Evolutionary conservation across 495 filamentous ascomycete species (phyloP), one percentile per base, ranked within the genome.

Genomic region (Aspergillus ostianus): DNA sequence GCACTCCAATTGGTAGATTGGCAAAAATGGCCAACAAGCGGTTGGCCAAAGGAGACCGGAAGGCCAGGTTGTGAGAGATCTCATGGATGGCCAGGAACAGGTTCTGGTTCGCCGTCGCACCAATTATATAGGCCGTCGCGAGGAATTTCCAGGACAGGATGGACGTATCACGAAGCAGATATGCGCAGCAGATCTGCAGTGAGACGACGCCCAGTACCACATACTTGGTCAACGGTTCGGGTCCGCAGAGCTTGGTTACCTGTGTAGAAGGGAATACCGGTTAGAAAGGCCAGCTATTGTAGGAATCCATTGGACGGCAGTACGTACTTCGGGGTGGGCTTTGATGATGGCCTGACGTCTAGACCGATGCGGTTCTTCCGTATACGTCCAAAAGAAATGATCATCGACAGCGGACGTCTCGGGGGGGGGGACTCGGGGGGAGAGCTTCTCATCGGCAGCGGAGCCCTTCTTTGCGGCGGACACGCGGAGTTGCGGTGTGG

Each of bases 61-160:
- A 98, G 17, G 94, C 95, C 45, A 99, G 83, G 64, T 98, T 99
- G 77, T 99, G 95, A 20, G 91, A 94, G 72, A 99, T 98, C 76
- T 99, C 95, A 75, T 99, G 95, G 68, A 99, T 99, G 51, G 95
- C 92, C 10, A 99, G 85, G 81, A 99, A 99, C 29, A 97, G 84
- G 74, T 99, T 99, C 80, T 98, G 95, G 82, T 98, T 99, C 45
- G 92, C 85, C 0, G 95, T 99, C 8, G 94, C 95, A 58, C 95
- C 95, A 62, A 99, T 84, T 59, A 96, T 76, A 78, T 99, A 99
- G 57, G 90, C 91, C 0, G 90, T 89, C 47, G 88, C 80, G 76
- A 96, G 85, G 82, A 93, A 97, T 20, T 76, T 80, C 81, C 84
- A 90, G 63, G 91, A 93, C 59, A 93, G 82, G 73, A 97, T 85